phyloP scores from a whole-genome alignment of 1,284 basidiomycete species.

The Trichosporon sp. region DNA sequence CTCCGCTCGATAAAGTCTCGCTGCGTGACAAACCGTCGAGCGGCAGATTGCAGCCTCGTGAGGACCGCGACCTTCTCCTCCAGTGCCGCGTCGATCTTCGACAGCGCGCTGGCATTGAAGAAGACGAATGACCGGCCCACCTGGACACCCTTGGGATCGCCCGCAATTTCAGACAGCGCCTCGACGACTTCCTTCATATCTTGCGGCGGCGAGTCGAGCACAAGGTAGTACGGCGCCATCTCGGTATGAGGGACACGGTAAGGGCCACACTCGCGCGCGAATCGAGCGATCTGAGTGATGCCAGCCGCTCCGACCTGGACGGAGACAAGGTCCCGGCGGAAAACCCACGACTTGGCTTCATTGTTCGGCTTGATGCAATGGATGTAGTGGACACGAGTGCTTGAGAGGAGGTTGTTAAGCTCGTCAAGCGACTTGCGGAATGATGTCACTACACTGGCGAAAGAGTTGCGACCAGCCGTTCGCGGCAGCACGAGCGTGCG shows the following conservation, averaged over 20 bases:
- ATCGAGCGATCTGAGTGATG: constrained; percentile 16
- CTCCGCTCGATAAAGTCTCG: background rate
- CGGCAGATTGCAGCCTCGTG: constrained; percentile 8
- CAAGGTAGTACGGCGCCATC: constrained; percentile 14
- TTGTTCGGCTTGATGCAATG: constrained; percentile 23
- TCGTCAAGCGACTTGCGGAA: constrained; percentile 18
- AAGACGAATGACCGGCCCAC: constrained; percentile 17
- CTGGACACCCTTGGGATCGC: constrained; percentile 16
- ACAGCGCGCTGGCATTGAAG: constrained; percentile 12
- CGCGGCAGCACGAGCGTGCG: background rate
- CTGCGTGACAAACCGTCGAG: background rate
- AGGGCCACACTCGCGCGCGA: constrained; percentile 17
- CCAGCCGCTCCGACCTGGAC: constrained; percentile 17
- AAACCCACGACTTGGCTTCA: constrained; percentile 9
- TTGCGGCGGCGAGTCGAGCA: constrained; percentile 8
- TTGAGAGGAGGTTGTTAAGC: constrained; percentile 13
- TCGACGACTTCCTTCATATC: constrained; percentile 8
- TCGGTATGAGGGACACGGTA: constrained; percentile 15
- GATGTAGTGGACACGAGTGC: constrained; percentile 17
- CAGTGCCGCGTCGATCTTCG: constrained; percentile 13
- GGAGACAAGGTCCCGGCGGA: constrained; percentile 12
- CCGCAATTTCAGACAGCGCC: constrained; percentile 11
- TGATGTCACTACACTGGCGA: constrained; percentile 16
- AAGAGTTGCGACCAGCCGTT: background rate
- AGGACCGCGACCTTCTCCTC: constrained; percentile 12